A percentile compares a stretch with the other conserved stretches of the same genome.
phyloP scores from a whole-genome alignment of 352 stramenopile genomes.

The Phytophthora lateralis region DNA sequence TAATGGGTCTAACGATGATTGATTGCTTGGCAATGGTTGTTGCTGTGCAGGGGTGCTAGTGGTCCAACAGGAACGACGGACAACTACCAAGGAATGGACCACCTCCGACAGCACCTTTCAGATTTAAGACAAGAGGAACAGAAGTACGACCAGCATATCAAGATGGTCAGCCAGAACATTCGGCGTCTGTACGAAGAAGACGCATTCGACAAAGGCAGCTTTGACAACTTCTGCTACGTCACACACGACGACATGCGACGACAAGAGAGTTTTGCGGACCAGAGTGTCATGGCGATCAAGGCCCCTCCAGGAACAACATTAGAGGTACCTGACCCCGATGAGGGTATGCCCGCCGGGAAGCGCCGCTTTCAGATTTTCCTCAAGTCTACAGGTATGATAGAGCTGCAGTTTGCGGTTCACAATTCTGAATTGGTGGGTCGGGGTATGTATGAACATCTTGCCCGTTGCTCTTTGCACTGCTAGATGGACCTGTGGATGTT shows the following conservation, averaged over 20 bases:
- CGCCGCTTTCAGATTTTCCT: slow-evolving; percentile 95
- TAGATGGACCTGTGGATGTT: slow-evolving; percentile 89
- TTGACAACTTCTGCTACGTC: slow-evolving; percentile 85
- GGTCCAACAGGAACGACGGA: slow-evolving; percentile 50
- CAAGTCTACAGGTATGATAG: slow-evolving; percentile 75
- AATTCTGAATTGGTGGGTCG: neutral
- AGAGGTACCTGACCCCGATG: slow-evolving; percentile 94
- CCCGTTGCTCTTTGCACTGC: slow-evolving; percentile 3
- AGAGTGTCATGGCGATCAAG: slow-evolving; percentile 95
- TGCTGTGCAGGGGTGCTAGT: slow-evolving; percentile 54
- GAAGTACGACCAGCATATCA: slow-evolving; percentile 86
- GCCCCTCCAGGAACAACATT: slow-evolving; percentile 93
- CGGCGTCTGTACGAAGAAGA: slow-evolving; percentile 86
- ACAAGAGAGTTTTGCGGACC: slow-evolving; percentile 83
- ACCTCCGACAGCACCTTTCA: slow-evolving; percentile 76
- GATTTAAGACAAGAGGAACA: slow-evolving; percentile 85
- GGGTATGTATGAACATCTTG: neutral
- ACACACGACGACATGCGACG: slow-evolving; percentile 90
- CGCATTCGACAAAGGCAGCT: slow-evolving; percentile 72
- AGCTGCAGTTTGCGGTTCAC: slow-evolving; percentile 3
- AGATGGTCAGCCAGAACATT: slow-evolving; percentile 81
- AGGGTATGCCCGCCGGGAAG: slow-evolving; percentile 90
- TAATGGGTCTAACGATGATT: neutral
- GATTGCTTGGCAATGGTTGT: slow-evolving; percentile 2
- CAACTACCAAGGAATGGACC: slow-evolving; percentile 68